Conservation (phyloP, 176 grass and related monocot genomes). For the Raddia distichophylla region DNA sequence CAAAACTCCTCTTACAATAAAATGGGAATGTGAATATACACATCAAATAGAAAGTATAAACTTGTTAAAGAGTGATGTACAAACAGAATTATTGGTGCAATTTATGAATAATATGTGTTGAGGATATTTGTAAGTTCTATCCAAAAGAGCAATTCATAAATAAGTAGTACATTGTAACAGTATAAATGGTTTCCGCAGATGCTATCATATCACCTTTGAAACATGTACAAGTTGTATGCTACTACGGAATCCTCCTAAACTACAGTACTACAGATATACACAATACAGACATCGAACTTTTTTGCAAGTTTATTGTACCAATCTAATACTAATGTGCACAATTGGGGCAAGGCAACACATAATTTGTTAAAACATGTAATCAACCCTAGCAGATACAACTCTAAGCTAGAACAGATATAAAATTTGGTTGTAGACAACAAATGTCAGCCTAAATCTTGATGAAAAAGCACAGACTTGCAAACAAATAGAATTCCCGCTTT, state of each 20-base stretch:
- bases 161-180: conserved; percentile 24
- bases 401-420: not conserved
- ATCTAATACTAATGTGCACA: not conserved
- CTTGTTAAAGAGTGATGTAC: not conserved
- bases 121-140: not conserved
- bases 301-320: not conserved
- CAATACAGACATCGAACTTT: not conserved
- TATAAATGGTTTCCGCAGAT: conserved; percentile 7
- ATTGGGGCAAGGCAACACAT: not conserved
- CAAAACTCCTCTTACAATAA: conserved; percentile 19
- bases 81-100: not conserved
- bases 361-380: conserved; percentile 2
- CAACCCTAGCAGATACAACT: not conserved
- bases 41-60: not conserved
- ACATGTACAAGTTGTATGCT: not conserved
- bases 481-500: not conserved
- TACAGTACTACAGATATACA: conserved; percentile 2
- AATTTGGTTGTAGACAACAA: not conserved
- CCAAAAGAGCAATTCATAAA: not conserved
- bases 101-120: not conserved
- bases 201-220: not conserved
- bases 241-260: not conserved
- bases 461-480: not conserved
- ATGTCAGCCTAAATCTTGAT: conserved; percentile 22
- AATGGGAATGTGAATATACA: not conserved